phyloP scores from a whole-genome alignment of 192 early-diverging fungal species.

The Physocladia obscura region DNA sequence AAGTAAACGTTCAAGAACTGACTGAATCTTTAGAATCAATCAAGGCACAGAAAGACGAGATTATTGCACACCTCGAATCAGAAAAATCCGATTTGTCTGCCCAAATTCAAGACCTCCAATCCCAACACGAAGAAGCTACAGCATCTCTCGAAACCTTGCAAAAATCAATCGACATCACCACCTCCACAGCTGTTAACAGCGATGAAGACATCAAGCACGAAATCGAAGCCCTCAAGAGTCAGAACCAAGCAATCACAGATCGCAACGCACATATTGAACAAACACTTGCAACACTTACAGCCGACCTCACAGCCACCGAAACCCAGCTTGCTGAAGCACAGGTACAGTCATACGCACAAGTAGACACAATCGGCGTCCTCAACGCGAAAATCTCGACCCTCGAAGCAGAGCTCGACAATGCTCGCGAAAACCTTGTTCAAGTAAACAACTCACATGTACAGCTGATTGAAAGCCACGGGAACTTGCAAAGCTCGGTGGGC shows the following conservation, averaged over 20 bases:
- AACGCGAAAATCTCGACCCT: not conserved
- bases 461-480: not conserved
- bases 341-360: not conserved
- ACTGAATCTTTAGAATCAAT: not conserved
- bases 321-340: not conserved
- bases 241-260: not conserved
- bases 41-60: not conserved
- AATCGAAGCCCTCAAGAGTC: not conserved
- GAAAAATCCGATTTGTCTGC: not conserved
- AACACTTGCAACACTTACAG: not conserved
- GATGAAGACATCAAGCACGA: not conserved
- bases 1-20: too few relatives aligned
- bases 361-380: not conserved
- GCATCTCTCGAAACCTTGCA: constrained; percentile 8
- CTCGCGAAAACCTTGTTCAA: not conserved
- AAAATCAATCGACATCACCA: not conserved
- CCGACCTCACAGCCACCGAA: not conserved
- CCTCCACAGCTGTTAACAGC: not conserved
- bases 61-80: not conserved
- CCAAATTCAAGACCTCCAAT: not conserved
- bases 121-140: not conserved
- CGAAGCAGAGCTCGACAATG: not conserved
- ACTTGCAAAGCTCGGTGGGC: not conserved
- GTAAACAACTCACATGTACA: not conserved
- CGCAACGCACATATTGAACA: not conserved